Evolutionary conservation across 345 rosid genomes (phyloP).

Genomic region (Hevea brasiliensis): DNA sequence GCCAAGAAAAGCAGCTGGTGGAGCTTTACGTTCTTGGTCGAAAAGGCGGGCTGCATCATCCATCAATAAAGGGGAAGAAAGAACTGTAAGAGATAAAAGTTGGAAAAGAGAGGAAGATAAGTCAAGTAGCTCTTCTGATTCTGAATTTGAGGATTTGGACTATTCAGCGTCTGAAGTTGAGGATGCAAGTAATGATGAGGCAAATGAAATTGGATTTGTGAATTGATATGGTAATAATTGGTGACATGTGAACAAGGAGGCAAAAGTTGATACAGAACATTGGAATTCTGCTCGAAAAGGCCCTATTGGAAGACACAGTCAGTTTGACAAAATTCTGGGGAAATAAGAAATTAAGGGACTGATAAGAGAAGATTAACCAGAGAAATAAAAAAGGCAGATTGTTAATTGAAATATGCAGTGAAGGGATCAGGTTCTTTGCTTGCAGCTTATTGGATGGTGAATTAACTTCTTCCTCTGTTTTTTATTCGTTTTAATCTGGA

Average conservation of each 20-base stretch:
- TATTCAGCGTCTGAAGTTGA: constrained; percentile 1
- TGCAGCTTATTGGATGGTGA: no score
- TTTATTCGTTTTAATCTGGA: no score
- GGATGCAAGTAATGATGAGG: not conserved
- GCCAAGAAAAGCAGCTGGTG: constrained; percentile 2
- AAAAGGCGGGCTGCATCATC: not conserved
- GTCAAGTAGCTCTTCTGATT: constrained; percentile 10
- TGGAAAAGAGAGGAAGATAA: constrained; percentile 2
- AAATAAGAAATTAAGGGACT: not conserved
- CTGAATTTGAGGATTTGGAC: constrained; percentile 5
- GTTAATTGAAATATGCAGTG: not conserved
- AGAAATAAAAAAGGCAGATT: not conserved
- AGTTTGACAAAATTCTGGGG: no score
- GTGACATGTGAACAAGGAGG: not conserved
- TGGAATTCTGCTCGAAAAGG: not conserved
- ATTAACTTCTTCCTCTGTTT: no score
- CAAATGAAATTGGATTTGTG: constrained; percentile 1
- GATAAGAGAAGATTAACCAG: not conserved
- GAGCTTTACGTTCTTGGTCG: not conserved
- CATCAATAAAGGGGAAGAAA: not conserved
- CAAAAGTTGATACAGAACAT: not conserved
- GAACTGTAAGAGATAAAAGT: not conserved
- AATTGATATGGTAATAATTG: not conserved
- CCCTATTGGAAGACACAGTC: not conserved
- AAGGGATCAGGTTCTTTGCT: no score